Conservation (phyloP, 495 filamentous ascomycete genomes). For the Friedmanniomyces simplex region DNA sequence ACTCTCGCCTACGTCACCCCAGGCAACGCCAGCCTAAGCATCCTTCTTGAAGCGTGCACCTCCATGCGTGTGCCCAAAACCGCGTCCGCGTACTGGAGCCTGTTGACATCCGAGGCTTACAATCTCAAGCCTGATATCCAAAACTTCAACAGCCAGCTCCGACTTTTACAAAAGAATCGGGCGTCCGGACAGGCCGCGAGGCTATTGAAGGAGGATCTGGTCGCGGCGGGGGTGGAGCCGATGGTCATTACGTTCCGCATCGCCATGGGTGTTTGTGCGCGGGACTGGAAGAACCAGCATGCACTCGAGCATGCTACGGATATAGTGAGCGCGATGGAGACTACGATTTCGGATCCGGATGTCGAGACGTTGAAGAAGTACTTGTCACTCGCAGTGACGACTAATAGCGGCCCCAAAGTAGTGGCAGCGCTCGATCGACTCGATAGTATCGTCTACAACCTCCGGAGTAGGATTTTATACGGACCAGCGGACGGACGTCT, state of each 20-base stretch:
- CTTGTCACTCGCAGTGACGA: conserved; percentile 28
- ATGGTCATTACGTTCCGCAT: conserved; percentile 52
- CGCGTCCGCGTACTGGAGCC: conserved; percentile 60
- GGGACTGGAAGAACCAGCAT: conserved; percentile 60
- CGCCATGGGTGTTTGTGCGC: conserved; percentile 55
- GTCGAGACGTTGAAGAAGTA: conserved; percentile 29
- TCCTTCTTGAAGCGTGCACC: conserved; percentile 53
- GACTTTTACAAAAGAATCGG: conserved; percentile 52
- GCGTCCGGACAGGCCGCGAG: conserved; percentile 45
- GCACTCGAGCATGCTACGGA: conserved; percentile 28
- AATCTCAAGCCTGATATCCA: conserved; percentile 55
- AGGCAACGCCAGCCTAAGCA: conserved; percentile 56
- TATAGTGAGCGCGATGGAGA: conserved; percentile 26
- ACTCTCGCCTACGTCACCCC: conserved; percentile 40
- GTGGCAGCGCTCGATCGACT: conserved; percentile 10
- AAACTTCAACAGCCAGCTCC: conserved; percentile 57
- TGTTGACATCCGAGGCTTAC: conserved; percentile 45
- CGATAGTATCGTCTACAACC: conserved; percentile 7
- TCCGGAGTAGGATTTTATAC: conserved; percentile 7
- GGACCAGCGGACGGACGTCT: background rate
- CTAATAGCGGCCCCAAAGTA: conserved; percentile 8
- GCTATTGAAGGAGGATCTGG: conserved; percentile 41
- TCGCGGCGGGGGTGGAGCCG: conserved; percentile 30
- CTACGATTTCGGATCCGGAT: conserved; percentile 32
- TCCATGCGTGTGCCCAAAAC: conserved; percentile 39